phyloP scores from a whole-genome alignment of 495 filamentous ascomycete species.

The Hyaloscypha variabilis region DNA sequence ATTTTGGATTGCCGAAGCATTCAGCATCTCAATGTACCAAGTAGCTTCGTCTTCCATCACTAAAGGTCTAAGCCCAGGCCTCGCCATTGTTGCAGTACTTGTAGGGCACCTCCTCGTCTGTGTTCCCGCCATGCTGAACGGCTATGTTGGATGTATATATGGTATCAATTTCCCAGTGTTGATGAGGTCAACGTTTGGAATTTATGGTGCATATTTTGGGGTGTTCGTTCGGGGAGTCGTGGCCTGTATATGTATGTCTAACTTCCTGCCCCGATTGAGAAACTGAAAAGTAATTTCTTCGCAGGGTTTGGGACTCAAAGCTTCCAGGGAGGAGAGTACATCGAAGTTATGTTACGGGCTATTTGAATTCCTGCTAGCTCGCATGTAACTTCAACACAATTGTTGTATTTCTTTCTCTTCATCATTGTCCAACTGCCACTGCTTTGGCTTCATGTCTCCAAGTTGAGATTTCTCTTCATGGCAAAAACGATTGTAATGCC shows the following conservation, averaged over 20 bases:
- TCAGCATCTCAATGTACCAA: conserved; percentile 21
- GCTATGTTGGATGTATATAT: conserved; percentile 63
- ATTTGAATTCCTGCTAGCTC: conserved; percentile 58
- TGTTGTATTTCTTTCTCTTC: conserved; percentile 53
- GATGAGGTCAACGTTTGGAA: conserved; percentile 60
- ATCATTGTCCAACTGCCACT: conserved; percentile 48
- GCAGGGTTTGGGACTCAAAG: conserved; percentile 47
- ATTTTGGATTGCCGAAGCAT: conserved; percentile 26
- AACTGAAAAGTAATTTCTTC: not conserved
- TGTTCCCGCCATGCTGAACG: conserved; percentile 44
- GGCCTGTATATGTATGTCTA: conserved; percentile 42
- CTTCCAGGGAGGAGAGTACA: conserved; percentile 47
- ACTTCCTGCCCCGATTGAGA: not conserved
- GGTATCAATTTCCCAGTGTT: conserved; percentile 69
- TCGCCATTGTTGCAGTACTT: conserved; percentile 50
- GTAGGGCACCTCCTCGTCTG: conserved; percentile 40
- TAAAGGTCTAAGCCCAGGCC: conserved; percentile 49
- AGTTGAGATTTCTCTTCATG: conserved; percentile 57
- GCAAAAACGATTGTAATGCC: conserved; percentile 56
- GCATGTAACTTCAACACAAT: conserved; percentile 47
- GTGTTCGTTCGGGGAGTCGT: conserved; percentile 51
- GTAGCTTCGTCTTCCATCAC: conserved; percentile 39
- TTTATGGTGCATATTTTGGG: conserved; percentile 59
- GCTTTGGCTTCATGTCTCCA: conserved; percentile 49
- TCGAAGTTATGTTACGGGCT: conserved; percentile 48